Conservation (phyloP, 768 basidiomycete genomes). For the Phylloporus arenicola region DNA sequence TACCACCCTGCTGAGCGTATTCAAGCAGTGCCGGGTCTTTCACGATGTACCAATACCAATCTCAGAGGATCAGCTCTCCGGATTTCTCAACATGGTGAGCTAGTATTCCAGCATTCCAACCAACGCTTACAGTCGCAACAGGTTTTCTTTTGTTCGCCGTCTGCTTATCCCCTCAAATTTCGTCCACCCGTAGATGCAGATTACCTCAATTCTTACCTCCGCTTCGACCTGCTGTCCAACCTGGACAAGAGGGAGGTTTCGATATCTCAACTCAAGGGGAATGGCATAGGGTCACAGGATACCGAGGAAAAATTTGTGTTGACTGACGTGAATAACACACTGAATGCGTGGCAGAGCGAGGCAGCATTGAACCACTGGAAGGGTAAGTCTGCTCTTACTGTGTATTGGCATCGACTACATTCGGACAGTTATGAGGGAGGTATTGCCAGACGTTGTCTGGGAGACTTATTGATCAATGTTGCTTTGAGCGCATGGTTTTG, state of each 20-base stretch:
- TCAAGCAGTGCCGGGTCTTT: conserved; percentile 77
- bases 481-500: not conserved
- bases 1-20: conserved; percentile 63
- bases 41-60: conserved; percentile 56
- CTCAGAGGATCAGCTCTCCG: conserved; percentile 43
- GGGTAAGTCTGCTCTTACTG: conserved; percentile 37
- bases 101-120: not conserved
- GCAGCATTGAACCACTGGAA: conserved; percentile 74
- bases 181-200: conserved; percentile 50
- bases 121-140: conserved; percentile 27
- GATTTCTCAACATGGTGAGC: conserved; percentile 73
- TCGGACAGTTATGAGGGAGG: conserved; percentile 65
- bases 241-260: conserved; percentile 53
- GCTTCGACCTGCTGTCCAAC: conserved; percentile 51
- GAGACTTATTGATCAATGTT: conserved; percentile 57
- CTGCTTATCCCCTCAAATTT: conserved; percentile 51
- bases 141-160: conserved; percentile 80
- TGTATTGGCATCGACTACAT: conserved; percentile 4
- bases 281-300: conserved; percentile 11
- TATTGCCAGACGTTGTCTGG: conserved; percentile 71
- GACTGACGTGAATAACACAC: conserved; percentile 55
- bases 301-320: conserved; percentile 48
- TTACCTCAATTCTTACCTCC: conserved; percentile 64
- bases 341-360: conserved; percentile 61
- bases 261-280: conserved; percentile 35